Percentiles rank a stretch among this genome's conserved stretches.
Conservation (phyloP, 192 early-diverging fungal genomes). For the Coemansia nantahalensis region DNA sequence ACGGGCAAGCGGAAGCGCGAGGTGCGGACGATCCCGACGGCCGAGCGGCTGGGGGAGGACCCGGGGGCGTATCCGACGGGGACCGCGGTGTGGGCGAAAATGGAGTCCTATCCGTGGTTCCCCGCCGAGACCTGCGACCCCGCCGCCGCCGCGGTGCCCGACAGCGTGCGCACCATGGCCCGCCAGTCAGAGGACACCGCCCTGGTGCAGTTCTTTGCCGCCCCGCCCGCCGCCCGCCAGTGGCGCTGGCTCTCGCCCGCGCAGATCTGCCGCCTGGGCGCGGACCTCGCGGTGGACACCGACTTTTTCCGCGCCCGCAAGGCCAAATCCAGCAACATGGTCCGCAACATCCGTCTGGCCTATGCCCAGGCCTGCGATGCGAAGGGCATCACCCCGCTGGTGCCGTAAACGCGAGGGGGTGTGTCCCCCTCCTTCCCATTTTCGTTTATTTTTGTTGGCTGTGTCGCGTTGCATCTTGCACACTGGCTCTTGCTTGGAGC, state of each 20-base stretch:
- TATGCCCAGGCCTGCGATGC: slow-evolving; percentile 26
- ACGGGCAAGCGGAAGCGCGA: not conserved
- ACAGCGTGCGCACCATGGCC: slow-evolving; percentile 2
- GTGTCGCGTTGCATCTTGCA: no score
- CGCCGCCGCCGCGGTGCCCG: slow-evolving; percentile 13
- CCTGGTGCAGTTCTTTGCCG: slow-evolving; percentile 40
- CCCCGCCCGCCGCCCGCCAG: slow-evolving; percentile 5
- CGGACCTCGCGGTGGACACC: slow-evolving; percentile 9
- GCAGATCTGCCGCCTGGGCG: slow-evolving; percentile 32
- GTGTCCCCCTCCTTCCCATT: not conserved
- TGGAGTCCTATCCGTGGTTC: slow-evolving; percentile 45
- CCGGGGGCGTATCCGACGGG: slow-evolving; percentile 9
- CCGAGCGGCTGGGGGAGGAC: slow-evolving; percentile 10
- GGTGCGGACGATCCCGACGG: slow-evolving; percentile 6
- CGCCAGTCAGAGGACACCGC: not conserved
- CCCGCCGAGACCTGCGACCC: slow-evolving; percentile 34
- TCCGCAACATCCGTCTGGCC: slow-evolving; percentile 18
- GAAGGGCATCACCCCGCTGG: slow-evolving; percentile 13
- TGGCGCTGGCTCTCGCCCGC: slow-evolving; percentile 31
- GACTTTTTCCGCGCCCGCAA: slow-evolving; percentile 19
- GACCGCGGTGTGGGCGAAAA: slow-evolving; percentile 49
- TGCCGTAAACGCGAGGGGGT: not conserved
- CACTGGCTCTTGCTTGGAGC: no score
- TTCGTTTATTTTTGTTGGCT: no score
- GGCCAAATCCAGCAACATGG: slow-evolving; percentile 14